Conservation (phyloP, 2,329 filamentous ascomycete genomes). For the Elsinoe batatas region DNA sequence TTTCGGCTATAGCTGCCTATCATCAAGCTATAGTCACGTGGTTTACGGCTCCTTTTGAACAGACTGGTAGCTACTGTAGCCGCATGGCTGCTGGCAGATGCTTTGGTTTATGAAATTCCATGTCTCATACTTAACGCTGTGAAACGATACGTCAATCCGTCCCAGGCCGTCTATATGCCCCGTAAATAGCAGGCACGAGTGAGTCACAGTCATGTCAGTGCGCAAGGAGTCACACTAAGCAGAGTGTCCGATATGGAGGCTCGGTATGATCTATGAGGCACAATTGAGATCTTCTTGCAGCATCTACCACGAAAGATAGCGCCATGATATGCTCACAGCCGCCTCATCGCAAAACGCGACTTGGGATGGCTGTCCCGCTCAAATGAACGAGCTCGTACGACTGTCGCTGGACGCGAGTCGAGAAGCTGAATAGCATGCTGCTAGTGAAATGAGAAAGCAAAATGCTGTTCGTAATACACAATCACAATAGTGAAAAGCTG, state of each 20-base stretch:
- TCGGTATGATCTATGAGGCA: conserved; percentile 11
- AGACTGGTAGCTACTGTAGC: no score
- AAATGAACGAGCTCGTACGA: background rate
- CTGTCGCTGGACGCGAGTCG: background rate
- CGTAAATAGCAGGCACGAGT: background rate
- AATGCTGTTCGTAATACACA: no score
- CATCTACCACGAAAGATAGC: background rate
- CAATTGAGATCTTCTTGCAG: background rate
- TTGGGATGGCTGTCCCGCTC: conserved; percentile 1
- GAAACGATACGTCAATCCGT: no score
- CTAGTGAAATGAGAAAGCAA: background rate
- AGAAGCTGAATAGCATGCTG: background rate
- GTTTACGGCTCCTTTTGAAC: no score
- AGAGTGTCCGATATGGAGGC: conserved; percentile 4
- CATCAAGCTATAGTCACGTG: no score
- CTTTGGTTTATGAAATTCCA: background rate
- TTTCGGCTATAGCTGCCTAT: no score
- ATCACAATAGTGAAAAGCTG: no score
- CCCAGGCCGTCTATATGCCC: no score
- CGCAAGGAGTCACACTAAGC: conserved; percentile 10
- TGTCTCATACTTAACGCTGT: no score
- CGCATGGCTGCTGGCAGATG: background rate
- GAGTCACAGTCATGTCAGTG: background rate
- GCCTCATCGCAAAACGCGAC: conserved; percentile 10
- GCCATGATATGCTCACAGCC: conserved; percentile 6